Base-by-base conservation (phyloP, 495 filamentous ascomycete genomes). In the Neurospora hispaniola region DNA sequence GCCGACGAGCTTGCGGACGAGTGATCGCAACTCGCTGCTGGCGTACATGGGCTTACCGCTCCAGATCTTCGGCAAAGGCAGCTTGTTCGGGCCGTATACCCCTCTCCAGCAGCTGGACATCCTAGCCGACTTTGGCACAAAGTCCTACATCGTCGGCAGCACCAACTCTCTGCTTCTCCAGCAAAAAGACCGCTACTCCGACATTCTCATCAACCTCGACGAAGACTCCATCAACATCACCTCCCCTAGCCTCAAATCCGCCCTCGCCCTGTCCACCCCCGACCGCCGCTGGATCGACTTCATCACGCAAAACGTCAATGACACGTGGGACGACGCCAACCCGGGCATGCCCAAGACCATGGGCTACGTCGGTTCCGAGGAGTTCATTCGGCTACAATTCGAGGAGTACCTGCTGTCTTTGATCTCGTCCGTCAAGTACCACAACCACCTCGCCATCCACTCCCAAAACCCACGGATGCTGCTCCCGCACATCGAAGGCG, bases 251-350 rank as follows among this genome's bases (percentile, higher is more conserved):
- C 85, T 99, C 35, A 90, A 93, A 42, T 84, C 84, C 66, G 93
- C 94, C 1, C 82, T 98, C n/a, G 79, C 86, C 9, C 89, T 99
- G 1, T 94, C 96, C 2, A 90, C 89, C 14, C 91, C 96, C 1
- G 96, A 99, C 79, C 88, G 96, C 74, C 88, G 96, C 72, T 99
- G 95, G 95, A 97, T 98, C 74, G 96, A 99, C 80, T 93, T 94
- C 75, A 87, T 99, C 54, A 94, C 94, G 10, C 93, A 96, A 79
- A 91, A 93, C 59, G 93, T 99, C 42, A 93, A 93, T 76, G 94
- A 98, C 73, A 97, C 94, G 1, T 99, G 96, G 96, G 95, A 98
- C 81, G 93, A 97, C 44, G 84, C 89, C 7, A 94, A 98, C 80
- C 96, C 96, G 8, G 86, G 89, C 70, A 88, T 92, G 54, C 96